Conservation (phyloP, 352 stramenopile genomes). For the Thalassiosira exigua region DNA sequence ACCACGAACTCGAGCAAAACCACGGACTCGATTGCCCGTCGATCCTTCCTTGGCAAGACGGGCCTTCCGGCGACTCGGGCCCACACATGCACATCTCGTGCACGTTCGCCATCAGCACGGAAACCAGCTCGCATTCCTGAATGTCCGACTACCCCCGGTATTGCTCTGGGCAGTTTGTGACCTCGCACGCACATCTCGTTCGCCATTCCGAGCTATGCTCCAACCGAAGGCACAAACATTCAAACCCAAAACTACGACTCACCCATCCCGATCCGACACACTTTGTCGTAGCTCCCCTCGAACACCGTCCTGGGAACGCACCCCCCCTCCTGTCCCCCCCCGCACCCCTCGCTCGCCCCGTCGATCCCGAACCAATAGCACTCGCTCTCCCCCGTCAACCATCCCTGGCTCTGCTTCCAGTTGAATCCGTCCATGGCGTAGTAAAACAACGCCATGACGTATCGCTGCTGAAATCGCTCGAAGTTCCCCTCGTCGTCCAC, state of each 20-base stretch:
- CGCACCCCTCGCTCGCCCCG: constrained; percentile 35
- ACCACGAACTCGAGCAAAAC: too few species aligned
- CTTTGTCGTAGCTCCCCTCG: constrained; percentile 47
- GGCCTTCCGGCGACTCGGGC: too few species aligned
- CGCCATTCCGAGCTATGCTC: too few species aligned
- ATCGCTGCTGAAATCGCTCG: constrained; percentile 58
- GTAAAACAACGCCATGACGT: constrained; percentile 69
- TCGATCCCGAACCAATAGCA: constrained; percentile 64
- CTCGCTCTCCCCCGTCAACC: constrained; percentile 45
- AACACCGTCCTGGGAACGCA: constrained; percentile 34
- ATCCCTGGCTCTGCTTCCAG: constrained; percentile 59
- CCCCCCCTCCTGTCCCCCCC: constrained; percentile 24
- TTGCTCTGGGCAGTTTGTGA: too few species aligned
- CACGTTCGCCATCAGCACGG: too few species aligned
- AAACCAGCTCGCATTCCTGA: too few species aligned
- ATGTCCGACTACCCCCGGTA: too few species aligned
- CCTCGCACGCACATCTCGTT: too few species aligned
- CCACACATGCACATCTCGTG: too few species aligned
- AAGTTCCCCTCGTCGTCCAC: constrained; percentile 25
- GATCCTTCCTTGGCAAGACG: too few species aligned
- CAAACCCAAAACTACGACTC: constrained; percentile 2
- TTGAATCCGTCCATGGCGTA: constrained; percentile 61
- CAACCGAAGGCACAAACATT: too few species aligned
- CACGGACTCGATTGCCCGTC: too few species aligned
- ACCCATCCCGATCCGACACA: constrained; percentile 51